Evolutionary conservation across 2,329 filamentous ascomycete genomes (phyloP), one percentile per base, ranked within the genome.

Genomic region (Cordyceps sp.): DNA sequence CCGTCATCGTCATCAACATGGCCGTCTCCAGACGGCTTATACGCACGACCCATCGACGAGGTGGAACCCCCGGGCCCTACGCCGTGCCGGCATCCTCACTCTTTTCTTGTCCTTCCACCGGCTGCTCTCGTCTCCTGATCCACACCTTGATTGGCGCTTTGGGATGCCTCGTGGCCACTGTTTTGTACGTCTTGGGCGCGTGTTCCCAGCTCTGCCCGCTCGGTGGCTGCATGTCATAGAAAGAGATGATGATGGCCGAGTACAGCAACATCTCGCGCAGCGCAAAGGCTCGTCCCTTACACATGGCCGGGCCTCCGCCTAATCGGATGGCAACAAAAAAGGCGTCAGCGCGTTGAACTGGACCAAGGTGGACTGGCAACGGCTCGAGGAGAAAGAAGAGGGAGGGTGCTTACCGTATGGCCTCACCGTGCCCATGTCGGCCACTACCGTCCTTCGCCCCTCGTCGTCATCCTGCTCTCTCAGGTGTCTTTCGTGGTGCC

Each of bases 191-290:
- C 16, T 39, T 39, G 1, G 49, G 45, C 6, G 37, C 32, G 3
- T 36, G 35, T n/a, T n/a, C n/a, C 53, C 51, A 57, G 6, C 33
- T 36, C 5, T 40, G 31, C 10, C 45, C 48, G 6, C 42, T 39
- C 1, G 43, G 43, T 2, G 55, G 47, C 29, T 44, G 36, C 17
- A 59, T 45, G 15, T 58, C 52, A 33, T 58, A 59, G 18, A 57
- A 45, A 0, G 50, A 47, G 21, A 58, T 38, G 12, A 59, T 46
- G 12, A 50, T 40, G 0, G 54, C 46, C 8, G 49, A 40, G 33
- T 49, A 55, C 12, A 55, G 31, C 3, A 57, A 30, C 6, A 56
- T 44, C 33, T 58, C 54, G 21, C 50, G 46, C 12, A 48, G 16
- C 2, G 52, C 46, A 30, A 55, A 49, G 0, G 40, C 40, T 3